Conservation (phyloP, 768 basidiomycete genomes). For the Phylloporus arenicola region DNA sequence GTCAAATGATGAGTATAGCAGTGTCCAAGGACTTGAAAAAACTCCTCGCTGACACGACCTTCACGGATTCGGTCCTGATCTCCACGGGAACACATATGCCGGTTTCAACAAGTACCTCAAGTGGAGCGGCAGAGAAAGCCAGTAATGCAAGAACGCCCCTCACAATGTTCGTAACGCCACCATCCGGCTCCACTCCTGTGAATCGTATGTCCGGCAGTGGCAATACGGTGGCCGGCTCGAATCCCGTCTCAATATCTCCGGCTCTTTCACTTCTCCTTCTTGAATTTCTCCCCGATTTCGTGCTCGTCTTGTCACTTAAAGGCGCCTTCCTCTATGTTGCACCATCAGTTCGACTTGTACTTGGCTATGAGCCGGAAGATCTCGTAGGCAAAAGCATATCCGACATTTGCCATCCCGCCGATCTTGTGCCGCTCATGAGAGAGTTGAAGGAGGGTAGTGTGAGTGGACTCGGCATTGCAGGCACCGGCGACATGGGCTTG, state of each 20-base stretch:
- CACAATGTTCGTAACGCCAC: slow-evolving; percentile 16
- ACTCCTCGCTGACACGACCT: slow-evolving; percentile 42
- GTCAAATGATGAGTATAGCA: slow-evolving; percentile 28
- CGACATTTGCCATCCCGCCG: slow-evolving; percentile 84
- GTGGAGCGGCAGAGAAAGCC: slow-evolving; percentile 9
- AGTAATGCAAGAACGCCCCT: slow-evolving; percentile 12
- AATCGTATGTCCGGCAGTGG: slow-evolving; percentile 8
- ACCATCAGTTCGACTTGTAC: slow-evolving; percentile 66
- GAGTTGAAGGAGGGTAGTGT: slow-evolving; percentile 70
- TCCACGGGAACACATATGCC: slow-evolving; percentile 36
- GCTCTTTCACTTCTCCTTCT: slow-evolving; percentile 44
- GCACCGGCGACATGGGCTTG: slow-evolving; percentile 15
- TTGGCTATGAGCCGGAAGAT: slow-evolving; percentile 85
- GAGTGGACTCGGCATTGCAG: slow-evolving; percentile 11
- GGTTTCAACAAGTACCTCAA: slow-evolving; percentile 18
- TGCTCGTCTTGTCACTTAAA: slow-evolving; percentile 89
- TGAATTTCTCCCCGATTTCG: slow-evolving; percentile 66
- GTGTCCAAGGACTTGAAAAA: slow-evolving; percentile 51
- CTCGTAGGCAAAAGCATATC: slow-evolving; percentile 73
- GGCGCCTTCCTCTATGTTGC: slow-evolving; percentile 91
- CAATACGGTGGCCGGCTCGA: slow-evolving; percentile 27
- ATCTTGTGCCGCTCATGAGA: slow-evolving; percentile 85
- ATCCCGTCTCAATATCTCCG: slow-evolving; percentile 42
- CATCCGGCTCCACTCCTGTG: slow-evolving; percentile 14
- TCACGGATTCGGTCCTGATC: slow-evolving; percentile 45